Percentiles rank a stretch among this genome's conserved stretches.
Conservation (phyloP, 1,284 basidiomycete genomes). For the Cryptococcus depauperatus region DNA sequence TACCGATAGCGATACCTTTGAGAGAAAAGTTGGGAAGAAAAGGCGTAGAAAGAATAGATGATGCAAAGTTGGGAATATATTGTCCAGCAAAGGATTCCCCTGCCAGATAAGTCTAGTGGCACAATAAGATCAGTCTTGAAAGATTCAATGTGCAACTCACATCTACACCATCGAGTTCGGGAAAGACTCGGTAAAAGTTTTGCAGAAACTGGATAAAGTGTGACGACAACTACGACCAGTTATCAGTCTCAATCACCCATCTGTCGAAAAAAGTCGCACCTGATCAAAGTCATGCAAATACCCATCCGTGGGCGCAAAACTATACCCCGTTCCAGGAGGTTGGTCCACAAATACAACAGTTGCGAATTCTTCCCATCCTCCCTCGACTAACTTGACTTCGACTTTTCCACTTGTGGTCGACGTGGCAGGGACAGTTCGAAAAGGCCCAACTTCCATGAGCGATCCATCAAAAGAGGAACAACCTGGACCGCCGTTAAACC, state of each 20-base stretch:
- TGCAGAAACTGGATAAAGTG: slow-evolving; percentile 77
- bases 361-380: slow-evolving; percentile 98
- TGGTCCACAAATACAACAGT: slow-evolving; percentile 96
- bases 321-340: slow-evolving; percentile 90
- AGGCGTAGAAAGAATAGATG: slow-evolving; percentile 65
- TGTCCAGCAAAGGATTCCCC: slow-evolving; percentile 98
- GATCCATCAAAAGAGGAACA: slow-evolving; percentile 95
- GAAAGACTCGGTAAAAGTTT: slow-evolving; percentile 85
- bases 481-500: slow-evolving; percentile 96
- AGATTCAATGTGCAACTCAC: slow-evolving; percentile 42
- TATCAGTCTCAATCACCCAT: no score
- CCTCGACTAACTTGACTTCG: slow-evolving; percentile 67
- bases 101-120: slow-evolving; percentile 82
- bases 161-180: slow-evolving; percentile 74
- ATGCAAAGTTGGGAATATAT: slow-evolving; percentile 92
- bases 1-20: slow-evolving; percentile 82
- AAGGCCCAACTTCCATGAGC: slow-evolving; percentile 97
- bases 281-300: slow-evolving; percentile 73
- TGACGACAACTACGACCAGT: slow-evolving; percentile 66
- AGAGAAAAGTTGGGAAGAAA: slow-evolving; percentile 51
- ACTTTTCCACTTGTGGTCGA: slow-evolving; percentile 53
- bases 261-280: no score
- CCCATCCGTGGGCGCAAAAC: slow-evolving; percentile 74
- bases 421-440: slow-evolving; percentile 54
- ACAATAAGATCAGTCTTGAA: slow-evolving; percentile 48